These are phyloP conservation scores for Colletotrichum liriopes DNA, from an alignment of 2,329 filamentous ascomycete genomes.

Conservation along the genomic window DNA sequence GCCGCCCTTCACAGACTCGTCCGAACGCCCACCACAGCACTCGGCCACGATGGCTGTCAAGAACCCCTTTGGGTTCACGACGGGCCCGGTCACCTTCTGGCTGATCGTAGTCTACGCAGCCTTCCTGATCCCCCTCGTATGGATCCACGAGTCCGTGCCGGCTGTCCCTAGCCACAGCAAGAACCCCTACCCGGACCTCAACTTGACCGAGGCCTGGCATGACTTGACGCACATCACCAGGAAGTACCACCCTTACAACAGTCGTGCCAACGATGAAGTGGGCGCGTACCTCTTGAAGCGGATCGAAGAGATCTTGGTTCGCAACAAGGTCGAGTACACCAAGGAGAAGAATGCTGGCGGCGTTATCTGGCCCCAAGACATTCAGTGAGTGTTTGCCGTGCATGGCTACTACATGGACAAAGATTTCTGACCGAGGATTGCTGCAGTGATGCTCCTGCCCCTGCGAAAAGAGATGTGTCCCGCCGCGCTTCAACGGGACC, in stretches of 20 bases:
- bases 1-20: too few relatives aligned
- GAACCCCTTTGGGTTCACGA: slow-evolving; percentile 83
- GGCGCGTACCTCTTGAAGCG: slow-evolving; percentile 82
- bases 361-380: slow-evolving; percentile 47
- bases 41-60: slow-evolving; percentile 42
- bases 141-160: slow-evolving; percentile 84
- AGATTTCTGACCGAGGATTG: not conserved
- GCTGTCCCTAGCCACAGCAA: slow-evolving; percentile 68
- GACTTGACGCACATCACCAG: slow-evolving; percentile 84
- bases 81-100: slow-evolving; percentile 86
- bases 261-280: slow-evolving; percentile 84
- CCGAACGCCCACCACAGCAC: slow-evolving; percentile 36
- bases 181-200: slow-evolving; percentile 74
- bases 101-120: slow-evolving; percentile 83
- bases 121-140: slow-evolving; percentile 79
- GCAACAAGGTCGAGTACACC: slow-evolving; percentile 68
- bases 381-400: slow-evolving; percentile 33
- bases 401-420: too few relatives aligned
- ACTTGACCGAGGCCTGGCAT: slow-evolving; percentile 88
- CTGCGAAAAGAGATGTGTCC: slow-evolving; percentile 10
- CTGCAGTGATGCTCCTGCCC: slow-evolving; percentile 1
- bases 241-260: slow-evolving; percentile 91
- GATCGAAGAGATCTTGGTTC: slow-evolving; percentile 78
- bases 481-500: slow-evolving; percentile 47
- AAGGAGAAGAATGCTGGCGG: slow-evolving; percentile 55